Evolutionary conservation across 495 filamentous ascomycete species (phyloP), one percentile per base, ranked within the genome.

Genomic region (Aspergillus hancockii): DNA sequence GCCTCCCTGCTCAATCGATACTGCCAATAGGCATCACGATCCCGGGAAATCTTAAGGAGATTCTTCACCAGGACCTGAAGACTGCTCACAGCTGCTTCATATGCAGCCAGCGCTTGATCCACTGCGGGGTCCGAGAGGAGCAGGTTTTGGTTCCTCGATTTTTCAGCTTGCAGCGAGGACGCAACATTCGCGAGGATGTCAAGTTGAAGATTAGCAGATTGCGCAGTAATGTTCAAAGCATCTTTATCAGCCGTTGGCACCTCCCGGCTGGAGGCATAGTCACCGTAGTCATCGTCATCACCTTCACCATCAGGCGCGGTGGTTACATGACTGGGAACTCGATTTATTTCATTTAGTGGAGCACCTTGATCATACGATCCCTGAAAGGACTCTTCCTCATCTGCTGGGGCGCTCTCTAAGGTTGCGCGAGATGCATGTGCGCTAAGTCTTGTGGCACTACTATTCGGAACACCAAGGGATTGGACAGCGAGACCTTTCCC

Each of bases 21-120:
- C 71, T 97, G 92, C 94, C 94, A 98, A 68, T 97, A 96, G 0
- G 91, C 85, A 72, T 98, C 94, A 28, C 95, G 88, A 65, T 98
- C 94, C 57, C 89, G 84, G 16, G 92, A 92, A 65, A 98, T 98
- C 34, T 90, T 90, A 13, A 97, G 75, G 4, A 98, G 83, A 70
- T 96, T 92, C 6, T 90, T 90, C 59, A 98, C 82, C 13, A 98
- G 80, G 3, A 86, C 87, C 63, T 92, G 95, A 23, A 98, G 80
- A 61, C 91, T 96, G 61, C 84, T 85, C 57, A 98, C 90, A 2
- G 94, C 93, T 50, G 86, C 85, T 61, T 96, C 93, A 64, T 97
- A 98, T 0, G 93, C 91, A 32, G 83, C 72, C n/a, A 97, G 74
- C 8, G 91, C 94, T 71, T 93, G 86, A 6, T 85, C 79, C 14